phyloP scores from a whole-genome alignment of 768 basidiomycete species.

The Auricularia cornea region DNA sequence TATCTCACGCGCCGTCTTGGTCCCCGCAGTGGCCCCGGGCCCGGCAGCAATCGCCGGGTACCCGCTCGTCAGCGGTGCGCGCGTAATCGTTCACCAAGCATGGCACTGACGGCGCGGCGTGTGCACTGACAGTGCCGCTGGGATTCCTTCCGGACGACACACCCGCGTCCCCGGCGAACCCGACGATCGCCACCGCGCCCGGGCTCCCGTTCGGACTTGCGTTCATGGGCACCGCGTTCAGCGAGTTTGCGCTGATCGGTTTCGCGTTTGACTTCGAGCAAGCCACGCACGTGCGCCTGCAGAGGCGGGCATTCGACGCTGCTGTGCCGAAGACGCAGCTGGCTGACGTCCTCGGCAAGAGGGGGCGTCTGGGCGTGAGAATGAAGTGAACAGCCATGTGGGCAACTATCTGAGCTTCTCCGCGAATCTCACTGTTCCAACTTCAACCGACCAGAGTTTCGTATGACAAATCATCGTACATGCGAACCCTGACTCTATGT shows the following conservation, averaged over 20 bases:
- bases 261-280: conserved; percentile 62
- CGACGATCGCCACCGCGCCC: conserved; percentile 37
- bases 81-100: conserved; percentile 17
- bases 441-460: too few species aligned
- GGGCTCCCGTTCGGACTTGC: conserved; percentile 55
- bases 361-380: too few species aligned
- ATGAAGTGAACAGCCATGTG: too few species aligned
- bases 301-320: too few species aligned
- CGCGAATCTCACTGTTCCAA: too few species aligned
- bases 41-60: conserved; percentile 19
- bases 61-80: conserved; percentile 13
- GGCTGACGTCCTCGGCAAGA: too few species aligned
- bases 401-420: too few species aligned
- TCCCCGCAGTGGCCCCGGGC: conserved; percentile 6
- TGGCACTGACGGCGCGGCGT: too few species aligned
- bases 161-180: conserved; percentile 26
- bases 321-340: too few species aligned
- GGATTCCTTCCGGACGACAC: conserved; percentile 46
- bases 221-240: conserved; percentile 54
- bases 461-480: too few species aligned
- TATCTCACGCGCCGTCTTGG: too few species aligned
- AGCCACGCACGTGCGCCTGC: conserved; percentile 32
- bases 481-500: too few species aligned
- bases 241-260: conserved; percentile 49
- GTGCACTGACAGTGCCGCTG: conserved; percentile 48